phyloP scores from a whole-genome alignment of 192 early-diverging fungal genomes.

The Entomortierella chlamydospora region DNA sequence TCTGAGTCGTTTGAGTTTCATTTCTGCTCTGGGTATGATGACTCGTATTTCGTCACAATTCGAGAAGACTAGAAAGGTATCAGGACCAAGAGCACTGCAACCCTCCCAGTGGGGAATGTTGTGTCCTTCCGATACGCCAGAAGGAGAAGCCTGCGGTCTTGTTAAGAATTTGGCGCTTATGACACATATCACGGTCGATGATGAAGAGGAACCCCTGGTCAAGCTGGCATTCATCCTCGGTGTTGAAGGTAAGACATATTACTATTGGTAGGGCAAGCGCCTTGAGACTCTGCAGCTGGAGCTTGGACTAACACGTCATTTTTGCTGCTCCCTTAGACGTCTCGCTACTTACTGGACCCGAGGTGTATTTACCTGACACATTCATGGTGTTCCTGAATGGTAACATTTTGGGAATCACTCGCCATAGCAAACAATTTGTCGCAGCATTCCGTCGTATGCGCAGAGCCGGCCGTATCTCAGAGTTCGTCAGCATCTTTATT shows the following conservation, averaged over 20 bases:
- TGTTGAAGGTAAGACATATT: constrained; percentile 70
- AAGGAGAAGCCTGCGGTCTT: constrained; percentile 98
- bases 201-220: constrained; percentile 84
- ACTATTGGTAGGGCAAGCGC: too few relatives aligned
- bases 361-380: constrained; percentile 82
- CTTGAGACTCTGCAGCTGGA: too few relatives aligned
- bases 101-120: constrained; percentile 98
- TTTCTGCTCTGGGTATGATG: constrained; percentile 97
- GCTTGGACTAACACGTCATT: background rate
- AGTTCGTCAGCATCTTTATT: constrained; percentile 91
- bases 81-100: constrained; percentile 95
- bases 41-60: constrained; percentile 97
- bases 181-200: constrained; percentile 98
- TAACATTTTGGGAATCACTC: constrained; percentile 89
- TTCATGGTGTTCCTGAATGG: constrained; percentile 96
- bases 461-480: constrained; percentile 87
- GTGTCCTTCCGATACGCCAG: constrained; percentile 97
- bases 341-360: constrained; percentile 86
- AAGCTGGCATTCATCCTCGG: constrained; percentile 88
- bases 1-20: constrained; percentile 90
- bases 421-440: constrained; percentile 87
- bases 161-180: constrained; percentile 98
- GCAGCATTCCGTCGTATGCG: constrained; percentile 86
- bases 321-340: constrained; percentile 66
- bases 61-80: constrained; percentile 98